Percentiles rank a stretch among this genome's conserved stretches.
Conservation (phyloP, 106 monocot species). For the Dioscorea zingiberensis region DNA sequence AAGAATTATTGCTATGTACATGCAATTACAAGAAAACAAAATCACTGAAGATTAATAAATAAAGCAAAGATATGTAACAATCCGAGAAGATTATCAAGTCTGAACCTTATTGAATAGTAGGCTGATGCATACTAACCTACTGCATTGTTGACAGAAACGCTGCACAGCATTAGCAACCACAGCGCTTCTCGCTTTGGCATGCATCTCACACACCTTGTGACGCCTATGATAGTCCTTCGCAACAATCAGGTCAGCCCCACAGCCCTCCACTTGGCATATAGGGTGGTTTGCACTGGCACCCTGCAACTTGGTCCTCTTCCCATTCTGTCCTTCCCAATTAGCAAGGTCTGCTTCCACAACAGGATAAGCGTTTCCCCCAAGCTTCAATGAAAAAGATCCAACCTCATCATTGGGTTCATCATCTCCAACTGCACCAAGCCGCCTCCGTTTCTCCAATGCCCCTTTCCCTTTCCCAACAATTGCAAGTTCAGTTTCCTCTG, state of each 20-base stretch:
- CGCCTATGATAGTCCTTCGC: conserved; percentile 76
- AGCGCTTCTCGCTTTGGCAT: conserved; percentile 61
- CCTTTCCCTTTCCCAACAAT: conserved; percentile 15
- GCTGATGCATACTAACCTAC: conserved; percentile 40
- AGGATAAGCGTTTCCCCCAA: conserved; percentile 33
- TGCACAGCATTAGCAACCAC: conserved; percentile 53
- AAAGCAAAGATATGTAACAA: too few relatives aligned
- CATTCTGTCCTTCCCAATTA: conserved; percentile 30
- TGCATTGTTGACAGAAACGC: conserved; percentile 90
- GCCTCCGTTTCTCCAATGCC: conserved; percentile 57
- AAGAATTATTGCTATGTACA: too few relatives aligned
- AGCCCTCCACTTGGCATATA: conserved; percentile 73
- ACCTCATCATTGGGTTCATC: conserved; percentile 17
- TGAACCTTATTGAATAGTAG: too few relatives aligned
- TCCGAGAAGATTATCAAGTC: too few relatives aligned
- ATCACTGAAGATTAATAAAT: too few relatives aligned
- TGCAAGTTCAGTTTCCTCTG: conserved; percentile 23
- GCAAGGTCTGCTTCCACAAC: conserved; percentile 13
- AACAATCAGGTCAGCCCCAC: conserved; percentile 46
- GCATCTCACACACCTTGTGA: conserved; percentile 84
- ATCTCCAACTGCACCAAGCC: conserved; percentile 28
- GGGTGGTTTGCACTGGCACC: conserved; percentile 23
- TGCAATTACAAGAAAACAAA: too few relatives aligned
- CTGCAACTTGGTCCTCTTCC: conserved; percentile 39
- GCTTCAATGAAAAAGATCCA: conserved; percentile 43